A percentile compares a stretch with the other conserved stretches of the same genome.
Conservation (phyloP, 495 filamentous ascomycete genomes). For the Margaritispora aquatica region DNA sequence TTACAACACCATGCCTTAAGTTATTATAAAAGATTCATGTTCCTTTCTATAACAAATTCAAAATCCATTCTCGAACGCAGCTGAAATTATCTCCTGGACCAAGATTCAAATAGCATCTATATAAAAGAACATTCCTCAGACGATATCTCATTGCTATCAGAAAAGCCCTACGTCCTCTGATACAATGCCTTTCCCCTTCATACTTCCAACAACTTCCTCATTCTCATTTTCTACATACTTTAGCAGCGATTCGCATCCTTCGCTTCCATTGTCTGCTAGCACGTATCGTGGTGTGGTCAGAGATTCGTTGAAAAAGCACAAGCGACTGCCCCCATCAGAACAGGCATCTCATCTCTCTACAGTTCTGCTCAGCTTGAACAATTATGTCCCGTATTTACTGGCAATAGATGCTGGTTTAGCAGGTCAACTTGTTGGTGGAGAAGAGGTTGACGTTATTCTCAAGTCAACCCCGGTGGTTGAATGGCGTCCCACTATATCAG, state of each 20-base stretch:
- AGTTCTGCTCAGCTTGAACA: conserved; percentile 59
- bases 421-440: conserved; percentile 39
- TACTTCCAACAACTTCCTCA: conserved; percentile 76
- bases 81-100: neutral
- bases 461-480: conserved; percentile 45
- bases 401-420: conserved; percentile 65
- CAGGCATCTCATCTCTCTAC: conserved; percentile 59
- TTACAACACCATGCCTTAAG: neutral
- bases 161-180: neutral
- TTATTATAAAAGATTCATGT: too few species aligned
- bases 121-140: too few species aligned
- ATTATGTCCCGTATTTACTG: conserved; percentile 74
- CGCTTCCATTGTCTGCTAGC: conserved; percentile 69
- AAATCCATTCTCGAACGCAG: too few species aligned
- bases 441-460: conserved; percentile 58
- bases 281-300: conserved; percentile 73
- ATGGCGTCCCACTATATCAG: conserved; percentile 79
- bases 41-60: too few species aligned
- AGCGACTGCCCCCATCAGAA: conserved; percentile 62
- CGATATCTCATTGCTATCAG: neutral
- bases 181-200: conserved; percentile 78
- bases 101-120: too few species aligned
- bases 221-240: conserved; percentile 72
- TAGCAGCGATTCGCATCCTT: conserved; percentile 68
- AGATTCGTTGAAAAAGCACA: conserved; percentile 73